A percentile compares a stretch with the other conserved stretches of the same genome.
Evolutionary conservation across 306 rosid species (phyloP).

Genomic region (Astragalus membranaceus): DNA sequence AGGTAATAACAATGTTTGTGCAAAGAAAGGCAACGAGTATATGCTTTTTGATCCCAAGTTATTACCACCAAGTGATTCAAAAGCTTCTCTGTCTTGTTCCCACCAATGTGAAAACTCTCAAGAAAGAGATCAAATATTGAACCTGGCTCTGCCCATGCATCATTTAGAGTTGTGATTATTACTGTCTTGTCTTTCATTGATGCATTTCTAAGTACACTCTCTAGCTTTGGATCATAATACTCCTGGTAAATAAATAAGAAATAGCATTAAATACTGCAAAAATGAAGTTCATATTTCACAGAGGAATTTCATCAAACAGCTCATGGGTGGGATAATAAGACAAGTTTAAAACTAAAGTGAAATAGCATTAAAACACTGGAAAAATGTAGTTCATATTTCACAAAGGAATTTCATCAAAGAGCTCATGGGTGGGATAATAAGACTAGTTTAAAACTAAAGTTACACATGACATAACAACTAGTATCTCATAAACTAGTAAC

Average conservation of each 20-base stretch:
- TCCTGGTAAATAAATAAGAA: conserved; percentile 5
- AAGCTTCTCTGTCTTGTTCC: conserved; percentile 49
- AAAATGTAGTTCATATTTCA: neutral
- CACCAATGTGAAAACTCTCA: conserved; percentile 63
- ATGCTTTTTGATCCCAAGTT: conserved; percentile 65
- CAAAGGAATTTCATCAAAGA: neutral
- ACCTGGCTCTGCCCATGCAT: conserved; percentile 81
- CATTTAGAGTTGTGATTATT: conserved; percentile 66
- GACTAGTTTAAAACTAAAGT: neutral
- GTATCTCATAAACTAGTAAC: neutral
- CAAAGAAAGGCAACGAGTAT: conserved; percentile 46
- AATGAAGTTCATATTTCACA: neutral
- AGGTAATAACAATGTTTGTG: conserved; percentile 65
- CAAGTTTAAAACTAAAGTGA: neutral
- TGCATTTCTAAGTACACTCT: conserved; percentile 39
- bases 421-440: neutral
- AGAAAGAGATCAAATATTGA: conserved; percentile 74
- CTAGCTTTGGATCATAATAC: conserved; percentile 20
- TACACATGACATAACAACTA: neutral
- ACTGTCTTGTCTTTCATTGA: conserved; percentile 58
- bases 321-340: neutral
- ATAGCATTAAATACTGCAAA: neutral
- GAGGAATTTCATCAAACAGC: conserved; percentile 2
- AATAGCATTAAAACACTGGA: neutral
- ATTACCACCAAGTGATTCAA: conserved; percentile 60